Evolutionary conservation across 1,284 basidiomycete species (phyloP), one percentile per base, ranked within the genome.

Genomic region (Cerioporus squamosus): DNA sequence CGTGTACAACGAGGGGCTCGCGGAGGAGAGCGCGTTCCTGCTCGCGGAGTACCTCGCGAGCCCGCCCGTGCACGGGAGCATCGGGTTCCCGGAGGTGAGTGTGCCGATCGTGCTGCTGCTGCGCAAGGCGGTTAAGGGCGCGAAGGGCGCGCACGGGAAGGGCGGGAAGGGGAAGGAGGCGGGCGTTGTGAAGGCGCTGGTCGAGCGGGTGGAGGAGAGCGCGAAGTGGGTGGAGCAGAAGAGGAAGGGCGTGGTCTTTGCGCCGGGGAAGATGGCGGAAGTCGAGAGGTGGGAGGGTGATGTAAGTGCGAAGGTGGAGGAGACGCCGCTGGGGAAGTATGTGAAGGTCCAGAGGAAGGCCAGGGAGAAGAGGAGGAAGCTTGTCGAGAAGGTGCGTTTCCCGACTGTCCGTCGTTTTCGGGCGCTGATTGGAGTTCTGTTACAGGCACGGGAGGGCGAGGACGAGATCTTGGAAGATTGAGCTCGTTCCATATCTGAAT

Each of bases 21-120:
- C 88, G 2, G 95, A 98, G 57, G 97, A 98, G 74, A 79, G 88
- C 18, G 74, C 83, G 5, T 95, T 85, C 74, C 75, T 95, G 18
- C 80, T 98, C 43, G 87, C 89, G 10, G 93, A 97, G 74, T 95
- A 92, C 85, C 83, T 83, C 54, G 77, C 75, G 59, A 92, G 79
- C 69, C 78, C 72, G 62, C 75, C 82, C 0, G 84, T 91, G 0
- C 89, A 90, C 53, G 86, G 82, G 1, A 93, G 91, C 72, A 89
- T 98, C 56, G 94, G 94, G 0, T 98, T 98, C 78, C 97, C 97
- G 2, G 97, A 99, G 76, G 80, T 97, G 52, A 82, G 88, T 14
- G 84, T 98, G n/a, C 95, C 97, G 2, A 78, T 96, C 39, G 77
- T 88, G n/a, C 22, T 85, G 97, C 23, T 95, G 95, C 3, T 79